phyloP scores from a whole-genome alignment of 108 stramenopile genomes.

The Stephanodiscus triporus region DNA sequence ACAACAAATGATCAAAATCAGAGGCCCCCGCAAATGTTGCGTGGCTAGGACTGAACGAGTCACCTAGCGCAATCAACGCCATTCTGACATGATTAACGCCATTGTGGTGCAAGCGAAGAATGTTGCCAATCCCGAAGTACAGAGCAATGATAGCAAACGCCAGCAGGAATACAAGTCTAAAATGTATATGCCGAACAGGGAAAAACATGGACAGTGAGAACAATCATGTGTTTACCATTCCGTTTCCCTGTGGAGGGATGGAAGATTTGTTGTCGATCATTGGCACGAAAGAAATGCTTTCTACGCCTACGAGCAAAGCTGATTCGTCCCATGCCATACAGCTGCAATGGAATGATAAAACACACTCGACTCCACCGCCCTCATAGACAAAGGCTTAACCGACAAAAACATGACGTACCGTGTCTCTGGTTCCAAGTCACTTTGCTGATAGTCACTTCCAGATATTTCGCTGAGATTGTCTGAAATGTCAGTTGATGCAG shows the following conservation, averaged over 20 bases:
- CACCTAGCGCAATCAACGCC: slow-evolving; percentile 25
- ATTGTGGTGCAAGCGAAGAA: slow-evolving; percentile 24
- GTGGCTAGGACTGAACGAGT: slow-evolving; percentile 2
- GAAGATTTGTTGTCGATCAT: neutral
- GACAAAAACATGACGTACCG: slow-evolving; percentile 35
- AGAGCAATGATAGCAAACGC: slow-evolving; percentile 19
- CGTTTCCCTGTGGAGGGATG: slow-evolving; percentile 16
- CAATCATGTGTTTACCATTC: slow-evolving; percentile 36
- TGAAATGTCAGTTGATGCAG: slow-evolving; percentile 51
- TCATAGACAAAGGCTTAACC: neutral
- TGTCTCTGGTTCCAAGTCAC: slow-evolving; percentile 35
- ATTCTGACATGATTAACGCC: slow-evolving; percentile 18
- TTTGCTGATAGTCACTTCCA: slow-evolving; percentile 44
- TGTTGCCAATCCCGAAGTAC: slow-evolving; percentile 12
- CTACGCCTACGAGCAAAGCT: neutral
- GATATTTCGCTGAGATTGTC: slow-evolving; percentile 55
- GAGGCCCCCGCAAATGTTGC: slow-evolving; percentile 3
- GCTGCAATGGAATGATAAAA: slow-evolving; percentile 25
- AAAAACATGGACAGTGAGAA: slow-evolving; percentile 17
- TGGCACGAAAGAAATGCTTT: neutral
- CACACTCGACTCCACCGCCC: slow-evolving; percentile 3
- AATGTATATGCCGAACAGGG: neutral
- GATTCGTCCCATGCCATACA: slow-evolving; percentile 6
- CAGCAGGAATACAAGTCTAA: slow-evolving; percentile 39
- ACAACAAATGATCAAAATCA: slow-evolving; percentile 16